These are phyloP conservation scores for Lyophyllum atratum DNA, from an alignment of 768 basidiomycete genomes.

Conservation along the genomic window DNA sequence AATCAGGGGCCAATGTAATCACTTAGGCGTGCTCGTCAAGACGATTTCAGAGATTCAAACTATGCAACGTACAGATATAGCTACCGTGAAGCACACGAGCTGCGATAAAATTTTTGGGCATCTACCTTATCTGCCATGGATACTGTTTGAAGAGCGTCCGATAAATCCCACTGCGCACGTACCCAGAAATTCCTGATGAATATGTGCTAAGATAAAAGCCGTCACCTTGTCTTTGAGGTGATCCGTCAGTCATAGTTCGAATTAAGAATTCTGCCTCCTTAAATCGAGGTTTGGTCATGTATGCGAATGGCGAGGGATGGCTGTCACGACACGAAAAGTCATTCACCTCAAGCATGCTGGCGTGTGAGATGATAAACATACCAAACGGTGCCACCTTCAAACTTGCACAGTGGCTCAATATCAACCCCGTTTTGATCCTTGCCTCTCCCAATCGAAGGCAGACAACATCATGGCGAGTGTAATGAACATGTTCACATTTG, in stretches of 20 bases:
- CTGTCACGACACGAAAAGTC: conserved; percentile 11
- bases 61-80: too few relatives aligned
- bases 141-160: too few relatives aligned
- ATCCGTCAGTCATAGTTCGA: conserved; percentile 16
- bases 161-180: too few relatives aligned
- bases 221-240: conserved; percentile 18
- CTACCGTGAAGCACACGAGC: too few relatives aligned
- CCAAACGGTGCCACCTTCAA: conserved; percentile 19
- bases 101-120: too few relatives aligned
- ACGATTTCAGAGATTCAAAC: not conserved
- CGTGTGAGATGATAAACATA: not conserved
- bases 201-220: conserved; percentile 15
- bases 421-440: conserved; percentile 22
- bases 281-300: conserved; percentile 21
- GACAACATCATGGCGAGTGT: conserved; percentile 27
- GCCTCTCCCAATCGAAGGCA: conserved; percentile 24
- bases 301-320: conserved; percentile 27
- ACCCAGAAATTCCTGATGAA: too few relatives aligned
- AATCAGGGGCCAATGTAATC: not conserved
- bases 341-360: not conserved
- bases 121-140: too few relatives aligned
- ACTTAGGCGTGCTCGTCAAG: too few relatives aligned
- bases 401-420: conserved; percentile 35
- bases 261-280: conserved; percentile 21
- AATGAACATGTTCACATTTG: conserved; percentile 28